Conservation (phyloP, 2,329 filamentous ascomycete species). For the Aspergillus latus region DNA sequence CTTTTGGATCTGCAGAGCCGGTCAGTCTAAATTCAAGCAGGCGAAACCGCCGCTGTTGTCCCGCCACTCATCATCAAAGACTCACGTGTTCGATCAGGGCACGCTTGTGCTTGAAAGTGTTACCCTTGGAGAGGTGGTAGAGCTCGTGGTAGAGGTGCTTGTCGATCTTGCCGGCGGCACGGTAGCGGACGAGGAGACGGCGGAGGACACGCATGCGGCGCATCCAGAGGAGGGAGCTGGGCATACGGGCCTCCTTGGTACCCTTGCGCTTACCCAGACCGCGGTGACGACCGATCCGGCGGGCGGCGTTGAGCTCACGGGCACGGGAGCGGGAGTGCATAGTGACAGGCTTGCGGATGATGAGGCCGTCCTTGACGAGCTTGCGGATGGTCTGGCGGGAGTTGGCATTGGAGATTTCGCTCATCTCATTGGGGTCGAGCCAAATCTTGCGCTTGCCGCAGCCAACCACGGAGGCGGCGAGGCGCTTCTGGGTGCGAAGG, state of each 20-base stretch:
- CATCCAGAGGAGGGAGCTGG: slow-evolving; percentile 98
- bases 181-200: slow-evolving; percentile 99
- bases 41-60: background rate
- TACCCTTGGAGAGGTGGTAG: slow-evolving; percentile 99
- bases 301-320: slow-evolving; percentile 89
- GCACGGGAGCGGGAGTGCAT: slow-evolving; percentile 99
- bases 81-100: slow-evolving; percentile 99
- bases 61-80: slow-evolving; percentile 10
- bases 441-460: slow-evolving; percentile 99
- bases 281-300: slow-evolving; percentile 94
- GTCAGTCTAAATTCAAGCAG: slow-evolving; percentile 13
- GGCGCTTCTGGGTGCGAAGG: slow-evolving; percentile 99
- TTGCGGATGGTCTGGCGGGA: slow-evolving; percentile 99
- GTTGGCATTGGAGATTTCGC: slow-evolving; percentile 99
- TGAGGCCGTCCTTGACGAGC: slow-evolving; percentile 98
- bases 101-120: slow-evolving; percentile 99
- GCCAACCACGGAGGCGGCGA: slow-evolving; percentile 96
- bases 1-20: slow-evolving; percentile 81
- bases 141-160: slow-evolving; percentile 99
- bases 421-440: slow-evolving; percentile 99
- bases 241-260: slow-evolving; percentile 99
- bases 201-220: slow-evolving; percentile 98
- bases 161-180: slow-evolving; percentile 99
- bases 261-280: slow-evolving; percentile 99
- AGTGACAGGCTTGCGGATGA: slow-evolving; percentile 99